Evolutionary conservation across 805 yeast genomes (phyloP).

Genomic region (Zygoascus flipseniorum): DNA sequence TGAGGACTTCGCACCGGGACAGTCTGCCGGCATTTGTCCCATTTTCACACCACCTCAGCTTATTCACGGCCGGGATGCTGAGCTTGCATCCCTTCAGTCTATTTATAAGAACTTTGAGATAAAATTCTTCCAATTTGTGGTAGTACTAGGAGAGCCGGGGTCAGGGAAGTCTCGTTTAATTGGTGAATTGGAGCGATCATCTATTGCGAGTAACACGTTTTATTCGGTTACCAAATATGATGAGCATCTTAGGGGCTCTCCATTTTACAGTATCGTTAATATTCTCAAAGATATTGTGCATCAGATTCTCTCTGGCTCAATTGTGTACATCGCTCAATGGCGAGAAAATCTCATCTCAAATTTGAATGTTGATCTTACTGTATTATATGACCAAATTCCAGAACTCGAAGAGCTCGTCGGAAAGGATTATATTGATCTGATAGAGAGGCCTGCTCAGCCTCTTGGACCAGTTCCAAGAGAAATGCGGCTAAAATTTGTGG

Average conservation of each 20-base stretch:
- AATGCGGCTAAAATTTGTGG: slow-evolving; percentile 34
- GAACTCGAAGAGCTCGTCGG: slow-evolving; percentile 39
- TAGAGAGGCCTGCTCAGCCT: slow-evolving; percentile 20
- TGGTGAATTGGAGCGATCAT: slow-evolving; percentile 31
- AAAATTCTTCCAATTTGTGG: slow-evolving; percentile 32
- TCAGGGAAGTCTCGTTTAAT: slow-evolving; percentile 60
- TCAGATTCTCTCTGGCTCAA: slow-evolving; percentile 35
- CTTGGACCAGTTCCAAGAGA: slow-evolving; percentile 30
- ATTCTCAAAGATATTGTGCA: slow-evolving; percentile 33
- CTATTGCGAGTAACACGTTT: slow-evolving; percentile 26
- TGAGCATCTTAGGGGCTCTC: slow-evolving; percentile 26
- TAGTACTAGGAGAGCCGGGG: slow-evolving; percentile 56
- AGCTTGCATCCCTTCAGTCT: slow-evolving; percentile 20
- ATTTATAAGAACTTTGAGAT: slow-evolving; percentile 15
- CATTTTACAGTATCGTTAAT: slow-evolving; percentile 31
- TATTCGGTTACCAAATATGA: slow-evolving; percentile 27
- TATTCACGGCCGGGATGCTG: slow-evolving; percentile 26
- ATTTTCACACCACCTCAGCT: slow-evolving; percentile 22
- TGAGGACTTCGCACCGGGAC: slow-evolving; percentile 11
- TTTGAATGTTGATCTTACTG: slow-evolving; percentile 35
- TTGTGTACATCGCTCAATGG: slow-evolving; percentile 32
- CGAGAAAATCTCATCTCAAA: slow-evolving; percentile 33
- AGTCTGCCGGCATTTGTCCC: slow-evolving; percentile 6
- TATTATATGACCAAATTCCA: slow-evolving; percentile 37
- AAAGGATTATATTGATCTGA: slow-evolving; percentile 28